These are phyloP conservation scores for Astrephomene gubernaculifera DNA, from an alignment of 139 green algal species.

Conservation along the genomic window DNA sequence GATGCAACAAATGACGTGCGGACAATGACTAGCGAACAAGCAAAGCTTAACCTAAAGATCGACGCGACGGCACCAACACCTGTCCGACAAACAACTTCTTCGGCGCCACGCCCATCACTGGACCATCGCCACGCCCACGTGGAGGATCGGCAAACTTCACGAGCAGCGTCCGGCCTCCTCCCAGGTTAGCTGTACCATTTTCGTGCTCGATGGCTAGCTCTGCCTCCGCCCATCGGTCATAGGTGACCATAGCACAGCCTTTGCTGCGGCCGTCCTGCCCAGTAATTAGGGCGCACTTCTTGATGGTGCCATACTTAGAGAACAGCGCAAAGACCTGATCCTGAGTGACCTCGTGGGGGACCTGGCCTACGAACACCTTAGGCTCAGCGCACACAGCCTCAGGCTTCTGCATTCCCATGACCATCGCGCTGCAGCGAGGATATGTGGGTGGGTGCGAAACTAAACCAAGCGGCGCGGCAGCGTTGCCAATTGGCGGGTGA, in stretches of 20 bases:
- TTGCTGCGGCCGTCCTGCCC: conserved; percentile 75
- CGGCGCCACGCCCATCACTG: conserved; percentile 79
- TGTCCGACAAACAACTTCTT: conserved; percentile 93
- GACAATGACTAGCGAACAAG: too few species aligned
- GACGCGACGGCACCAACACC: conserved; percentile 58
- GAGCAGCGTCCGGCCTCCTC: conserved; percentile 68
- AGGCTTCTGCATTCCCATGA: conserved; percentile 42
- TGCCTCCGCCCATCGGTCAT: conserved; percentile 69
- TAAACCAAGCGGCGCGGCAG: neutral
- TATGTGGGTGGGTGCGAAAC: neutral
- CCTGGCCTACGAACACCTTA: conserved; percentile 80
- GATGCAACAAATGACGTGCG: neutral
- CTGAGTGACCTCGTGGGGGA: conserved; percentile 69
- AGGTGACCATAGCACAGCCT: conserved; percentile 90
- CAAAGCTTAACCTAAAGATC: conserved; percentile 1
- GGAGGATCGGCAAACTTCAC: conserved; percentile 90
- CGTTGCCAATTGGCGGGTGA: conserved; percentile 5
- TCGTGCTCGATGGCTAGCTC: conserved; percentile 77
- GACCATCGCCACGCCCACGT: conserved; percentile 50
- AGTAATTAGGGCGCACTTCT: conserved; percentile 76
- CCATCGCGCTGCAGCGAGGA: conserved; percentile 19
- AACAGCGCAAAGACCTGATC: conserved; percentile 82
- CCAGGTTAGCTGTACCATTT: conserved; percentile 73
- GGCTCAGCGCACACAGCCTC: conserved; percentile 63
- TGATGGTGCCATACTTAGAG: conserved; percentile 75